Evolutionary conservation across 345 rosid species (phyloP).

Genomic region (Hibiscus tridactylites): DNA sequence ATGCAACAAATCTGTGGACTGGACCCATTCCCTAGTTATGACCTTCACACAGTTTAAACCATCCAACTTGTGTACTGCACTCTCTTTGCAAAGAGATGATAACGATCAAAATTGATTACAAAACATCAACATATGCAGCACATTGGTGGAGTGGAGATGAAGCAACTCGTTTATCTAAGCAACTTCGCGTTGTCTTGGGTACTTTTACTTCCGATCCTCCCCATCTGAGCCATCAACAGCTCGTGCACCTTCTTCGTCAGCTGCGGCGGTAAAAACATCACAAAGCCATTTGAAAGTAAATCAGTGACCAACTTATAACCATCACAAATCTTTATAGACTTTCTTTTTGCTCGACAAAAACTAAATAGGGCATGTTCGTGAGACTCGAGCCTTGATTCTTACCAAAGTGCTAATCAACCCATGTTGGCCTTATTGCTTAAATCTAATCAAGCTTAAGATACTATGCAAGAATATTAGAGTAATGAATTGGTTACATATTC

Average conservation of each 20-base stretch:
- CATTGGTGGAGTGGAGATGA: neutral
- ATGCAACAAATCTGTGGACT: no score
- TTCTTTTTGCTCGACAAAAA: no score
- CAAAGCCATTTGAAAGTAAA: neutral
- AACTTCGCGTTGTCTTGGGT: neutral
- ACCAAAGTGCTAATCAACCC: no score
- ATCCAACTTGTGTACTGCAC: neutral
- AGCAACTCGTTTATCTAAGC: neutral
- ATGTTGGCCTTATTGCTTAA: no score
- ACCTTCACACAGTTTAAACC: no score
- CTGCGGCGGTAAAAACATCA: neutral
- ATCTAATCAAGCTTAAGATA: neutral
- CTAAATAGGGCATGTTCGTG: no score
- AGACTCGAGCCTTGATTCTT: no score
- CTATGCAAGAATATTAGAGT: neutral
- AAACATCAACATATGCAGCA: neutral
- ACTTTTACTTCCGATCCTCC: neutral
- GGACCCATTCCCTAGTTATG: no score
- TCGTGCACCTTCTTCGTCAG: neutral
- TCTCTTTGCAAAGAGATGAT: neutral
- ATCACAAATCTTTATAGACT: neutral
- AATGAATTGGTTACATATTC: neutral
- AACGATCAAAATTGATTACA: neutral
- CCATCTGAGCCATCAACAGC: conserved; percentile 4
- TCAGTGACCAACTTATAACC: neutral